Evolutionary conservation across 495 filamentous ascomycete genomes (phyloP).

Genomic region (Barbatosphaeria neglecta): DNA sequence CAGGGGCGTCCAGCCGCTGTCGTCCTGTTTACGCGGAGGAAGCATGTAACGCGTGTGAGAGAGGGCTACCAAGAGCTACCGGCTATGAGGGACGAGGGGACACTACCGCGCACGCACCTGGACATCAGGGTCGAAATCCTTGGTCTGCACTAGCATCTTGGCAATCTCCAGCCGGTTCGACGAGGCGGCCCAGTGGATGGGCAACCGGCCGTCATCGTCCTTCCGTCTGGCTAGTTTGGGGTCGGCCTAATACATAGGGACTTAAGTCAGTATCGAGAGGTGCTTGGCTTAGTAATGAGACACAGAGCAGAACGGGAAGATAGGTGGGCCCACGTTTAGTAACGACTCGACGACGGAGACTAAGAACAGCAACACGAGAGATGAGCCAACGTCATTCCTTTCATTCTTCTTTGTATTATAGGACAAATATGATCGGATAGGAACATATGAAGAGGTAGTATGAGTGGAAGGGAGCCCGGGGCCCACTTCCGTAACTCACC

Average conservation of each 20-base stretch:
- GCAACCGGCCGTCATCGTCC: constrained; percentile 83
- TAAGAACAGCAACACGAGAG: constrained; percentile 18
- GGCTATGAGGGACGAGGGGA: not conserved
- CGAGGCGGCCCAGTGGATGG: constrained; percentile 91
- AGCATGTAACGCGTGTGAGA: no score
- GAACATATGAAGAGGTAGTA: constrained; percentile 4
- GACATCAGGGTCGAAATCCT: constrained; percentile 78
- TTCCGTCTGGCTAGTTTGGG: constrained; percentile 60
- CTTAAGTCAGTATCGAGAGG: constrained; percentile 1
- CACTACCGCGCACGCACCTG: constrained; percentile 39
- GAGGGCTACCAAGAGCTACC: no score
- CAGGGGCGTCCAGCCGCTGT: constrained; percentile 82
- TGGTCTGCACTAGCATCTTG: constrained; percentile 52
- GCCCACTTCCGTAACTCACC: constrained; percentile 37
- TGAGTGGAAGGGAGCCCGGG: no score
- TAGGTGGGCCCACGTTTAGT: constrained; percentile 39
- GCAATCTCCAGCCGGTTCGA: constrained; percentile 70
- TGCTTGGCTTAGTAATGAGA: no score
- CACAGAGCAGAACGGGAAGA: no score
- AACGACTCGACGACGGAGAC: constrained; percentile 62
- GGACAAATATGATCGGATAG: no score
- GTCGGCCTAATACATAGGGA: constrained; percentile 51
- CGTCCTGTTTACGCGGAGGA: constrained; percentile 46
- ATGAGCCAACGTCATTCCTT: constrained; percentile 4
- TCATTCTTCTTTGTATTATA: no score